A percentile compares a stretch with the other conserved stretches of the same genome.
Conservation (phyloP, 192 early-diverging fungal genomes). For the Phycomyces blakesleeanus region DNA sequence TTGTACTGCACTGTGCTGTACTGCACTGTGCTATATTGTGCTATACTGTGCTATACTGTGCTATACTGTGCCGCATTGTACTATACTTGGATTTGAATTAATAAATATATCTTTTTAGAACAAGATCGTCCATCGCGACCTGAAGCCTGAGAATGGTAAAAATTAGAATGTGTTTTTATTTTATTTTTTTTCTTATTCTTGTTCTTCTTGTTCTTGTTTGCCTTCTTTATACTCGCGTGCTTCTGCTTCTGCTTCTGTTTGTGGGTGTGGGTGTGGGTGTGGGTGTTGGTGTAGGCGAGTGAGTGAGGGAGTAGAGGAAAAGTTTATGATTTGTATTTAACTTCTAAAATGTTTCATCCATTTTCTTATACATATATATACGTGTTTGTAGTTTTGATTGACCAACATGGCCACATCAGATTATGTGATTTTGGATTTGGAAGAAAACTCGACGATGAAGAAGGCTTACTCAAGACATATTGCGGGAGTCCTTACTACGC, state of each 20-base stretch:
- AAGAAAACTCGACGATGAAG: conserved; percentile 44
- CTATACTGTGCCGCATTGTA: too few relatives aligned
- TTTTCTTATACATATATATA: neutral
- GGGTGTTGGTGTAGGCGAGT: too few relatives aligned
- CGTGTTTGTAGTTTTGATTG: conserved; percentile 39
- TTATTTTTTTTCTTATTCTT: neutral
- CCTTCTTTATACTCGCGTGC: too few relatives aligned
- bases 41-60: too few relatives aligned
- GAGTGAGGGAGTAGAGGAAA: too few relatives aligned
- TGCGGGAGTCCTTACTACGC: conserved; percentile 66
- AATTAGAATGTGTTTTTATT: neutral
- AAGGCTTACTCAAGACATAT: conserved; percentile 56
- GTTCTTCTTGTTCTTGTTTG: neutral
- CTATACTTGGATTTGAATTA: too few relatives aligned
- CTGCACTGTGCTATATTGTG: too few relatives aligned
- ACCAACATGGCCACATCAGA: conserved; percentile 43
- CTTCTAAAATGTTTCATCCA: too few relatives aligned
- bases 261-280: too few relatives aligned
- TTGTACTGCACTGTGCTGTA: too few relatives aligned
- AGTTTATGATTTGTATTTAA: too few relatives aligned
- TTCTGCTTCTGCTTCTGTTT: too few relatives aligned
- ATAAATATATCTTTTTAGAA: conserved; percentile 32
- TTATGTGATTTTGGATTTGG: conserved; percentile 66
- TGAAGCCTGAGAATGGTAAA: conserved; percentile 60
- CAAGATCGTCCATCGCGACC: conserved; percentile 55